A percentile compares a stretch with the other conserved stretches of the same genome.
These are phyloP conservation scores for Aurantiochytrium sp. DNA, from an alignment of 108 stramenopile species.

Conservation along the genomic window DNA sequence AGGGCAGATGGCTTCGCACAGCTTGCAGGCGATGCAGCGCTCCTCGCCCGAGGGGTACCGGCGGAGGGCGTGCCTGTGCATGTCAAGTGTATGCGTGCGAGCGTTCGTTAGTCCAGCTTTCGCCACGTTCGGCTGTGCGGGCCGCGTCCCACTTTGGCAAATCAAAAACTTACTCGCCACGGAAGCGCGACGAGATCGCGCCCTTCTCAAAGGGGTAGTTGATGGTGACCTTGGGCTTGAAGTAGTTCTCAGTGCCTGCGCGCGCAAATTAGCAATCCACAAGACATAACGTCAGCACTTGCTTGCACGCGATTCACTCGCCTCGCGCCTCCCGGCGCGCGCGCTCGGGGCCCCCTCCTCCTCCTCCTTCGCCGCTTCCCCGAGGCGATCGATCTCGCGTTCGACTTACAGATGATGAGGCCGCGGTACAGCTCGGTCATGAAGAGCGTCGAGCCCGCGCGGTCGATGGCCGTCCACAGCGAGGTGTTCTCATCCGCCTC, in stretches of 20 bases:
- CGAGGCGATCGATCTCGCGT: too few relatives aligned
- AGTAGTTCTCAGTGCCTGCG: conserved; percentile 22
- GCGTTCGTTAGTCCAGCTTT: too few relatives aligned
- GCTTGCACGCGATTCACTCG: too few relatives aligned
- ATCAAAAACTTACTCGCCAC: conserved; percentile 81
- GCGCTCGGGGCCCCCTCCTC: too few relatives aligned
- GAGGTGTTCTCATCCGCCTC: neutral
- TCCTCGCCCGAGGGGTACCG: conserved; percentile 98
- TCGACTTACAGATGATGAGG: neutral
- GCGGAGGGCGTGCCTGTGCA: conserved; percentile 72
- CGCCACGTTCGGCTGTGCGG: too few relatives aligned
- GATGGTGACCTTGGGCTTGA: conserved; percentile 81
- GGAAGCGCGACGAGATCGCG: conserved; percentile 88
- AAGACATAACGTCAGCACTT: too few relatives aligned
- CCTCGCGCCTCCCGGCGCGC: too few relatives aligned
- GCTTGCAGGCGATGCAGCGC: conserved; percentile 98
- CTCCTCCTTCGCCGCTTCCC: too few relatives aligned
- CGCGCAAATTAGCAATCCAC: neutral
- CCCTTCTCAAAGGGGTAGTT: conserved; percentile 99
- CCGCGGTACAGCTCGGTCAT: conserved; percentile 29
- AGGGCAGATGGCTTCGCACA: conserved; percentile 98
- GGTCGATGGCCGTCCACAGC: neutral
- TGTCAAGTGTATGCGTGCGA: too few relatives aligned
- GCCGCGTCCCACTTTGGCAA: too few relatives aligned
- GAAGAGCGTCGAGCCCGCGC: neutral